Conservation (phyloP, 108 stramenopile genomes). For the Pelagomonas calceolata region DNA sequence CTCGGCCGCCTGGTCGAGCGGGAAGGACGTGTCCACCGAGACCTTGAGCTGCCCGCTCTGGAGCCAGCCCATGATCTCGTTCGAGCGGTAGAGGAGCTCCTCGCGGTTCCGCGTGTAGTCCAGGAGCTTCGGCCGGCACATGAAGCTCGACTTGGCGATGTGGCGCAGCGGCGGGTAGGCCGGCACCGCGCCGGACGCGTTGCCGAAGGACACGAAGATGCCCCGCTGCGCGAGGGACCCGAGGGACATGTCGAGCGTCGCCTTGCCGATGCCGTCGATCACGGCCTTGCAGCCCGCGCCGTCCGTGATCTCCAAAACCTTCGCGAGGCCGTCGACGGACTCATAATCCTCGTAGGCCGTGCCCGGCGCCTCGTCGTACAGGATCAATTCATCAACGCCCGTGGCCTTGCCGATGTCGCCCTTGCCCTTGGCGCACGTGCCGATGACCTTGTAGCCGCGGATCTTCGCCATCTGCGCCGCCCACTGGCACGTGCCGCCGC, state of each 20-base stretch:
- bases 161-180: constrained; percentile 61
- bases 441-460: constrained; percentile 68
- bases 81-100: constrained; percentile 49
- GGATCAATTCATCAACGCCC: constrained; percentile 63
- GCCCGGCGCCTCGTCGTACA: constrained; percentile 61
- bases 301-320: constrained; percentile 55
- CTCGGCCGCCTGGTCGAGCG: constrained; percentile 48
- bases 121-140: constrained; percentile 66
- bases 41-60: constrained; percentile 59
- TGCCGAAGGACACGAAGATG: constrained; percentile 69
- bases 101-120: constrained; percentile 56
- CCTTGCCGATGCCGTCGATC: constrained; percentile 69
- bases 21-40: constrained; percentile 48
- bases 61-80: constrained; percentile 64
- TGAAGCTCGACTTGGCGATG: constrained; percentile 58
- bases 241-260: constrained; percentile 64
- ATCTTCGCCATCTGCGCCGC: constrained; percentile 70
- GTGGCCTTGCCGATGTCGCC: constrained; percentile 25
- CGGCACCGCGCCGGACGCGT: constrained; percentile 72
- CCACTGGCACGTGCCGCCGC: constrained; percentile 70
- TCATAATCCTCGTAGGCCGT: constrained; percentile 56
- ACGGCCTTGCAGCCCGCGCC: constrained; percentile 59
- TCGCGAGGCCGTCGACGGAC: constrained; percentile 52
- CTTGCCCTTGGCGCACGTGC: constrained; percentile 59
- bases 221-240: constrained; percentile 57